Conservation (phyloP, 2,329 filamentous ascomycete genomes). For the Aspergillus niger region DNA sequence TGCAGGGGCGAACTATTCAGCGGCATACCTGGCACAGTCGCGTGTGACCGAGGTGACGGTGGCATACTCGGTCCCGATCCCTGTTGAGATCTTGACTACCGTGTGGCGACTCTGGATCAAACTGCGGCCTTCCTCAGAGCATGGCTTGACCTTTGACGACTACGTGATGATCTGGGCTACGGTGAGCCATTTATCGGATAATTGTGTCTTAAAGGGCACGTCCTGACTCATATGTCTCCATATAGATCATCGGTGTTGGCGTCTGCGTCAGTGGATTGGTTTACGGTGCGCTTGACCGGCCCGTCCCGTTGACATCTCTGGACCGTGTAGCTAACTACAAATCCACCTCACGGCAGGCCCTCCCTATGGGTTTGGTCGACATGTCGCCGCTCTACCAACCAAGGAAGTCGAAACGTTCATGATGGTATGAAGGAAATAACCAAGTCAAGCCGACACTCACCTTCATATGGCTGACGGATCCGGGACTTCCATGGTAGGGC, state of each 20-base stretch:
- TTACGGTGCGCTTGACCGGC: slow-evolving; percentile 11
- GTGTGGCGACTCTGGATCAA: slow-evolving; percentile 18
- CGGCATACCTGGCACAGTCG: slow-evolving; percentile 15
- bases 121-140: slow-evolving; percentile 6
- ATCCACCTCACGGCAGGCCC: slow-evolving; percentile 10
- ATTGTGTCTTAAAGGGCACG: neutral
- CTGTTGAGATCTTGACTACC: slow-evolving; percentile 17
- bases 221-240: neutral
- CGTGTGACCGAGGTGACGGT: slow-evolving; percentile 11
- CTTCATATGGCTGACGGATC: neutral
- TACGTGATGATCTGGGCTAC: slow-evolving; percentile 18
- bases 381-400: slow-evolving; percentile 12
- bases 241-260: slow-evolving; percentile 11
- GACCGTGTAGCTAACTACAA: neutral
- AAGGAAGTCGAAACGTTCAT: slow-evolving; percentile 14
- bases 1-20: neutral
- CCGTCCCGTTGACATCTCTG: neutral
- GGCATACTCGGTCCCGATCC: slow-evolving; percentile 19
- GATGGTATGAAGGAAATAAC: slow-evolving; percentile 6
- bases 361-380: slow-evolving; percentile 19
- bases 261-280: slow-evolving; percentile 18
- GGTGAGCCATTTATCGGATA: slow-evolving; percentile 5
- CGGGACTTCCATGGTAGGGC: slow-evolving; percentile 5
- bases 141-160: slow-evolving; percentile 16
- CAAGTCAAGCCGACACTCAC: neutral